A percentile compares a stretch with the other conserved stretches of the same genome.
These are phyloP conservation scores for Dactylellina parvicollis DNA, from an alignment of 2,329 filamentous ascomycete genomes.

Conservation along the genomic window DNA sequence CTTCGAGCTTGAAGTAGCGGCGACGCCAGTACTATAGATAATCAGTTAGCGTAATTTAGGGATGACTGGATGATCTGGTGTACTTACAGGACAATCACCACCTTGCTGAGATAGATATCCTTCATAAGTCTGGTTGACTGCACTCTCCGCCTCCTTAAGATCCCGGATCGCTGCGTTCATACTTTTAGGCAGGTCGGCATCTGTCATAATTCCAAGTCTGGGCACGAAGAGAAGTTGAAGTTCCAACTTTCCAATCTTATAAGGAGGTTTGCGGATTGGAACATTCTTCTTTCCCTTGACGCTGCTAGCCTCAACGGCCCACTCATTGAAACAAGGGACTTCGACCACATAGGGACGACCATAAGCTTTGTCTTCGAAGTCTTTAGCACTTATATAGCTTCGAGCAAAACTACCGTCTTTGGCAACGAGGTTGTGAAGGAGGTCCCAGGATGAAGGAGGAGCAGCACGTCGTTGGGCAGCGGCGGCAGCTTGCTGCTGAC, in stretches of 20 bases:
- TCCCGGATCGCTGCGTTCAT: slow-evolving; percentile 97
- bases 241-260: slow-evolving; percentile 93
- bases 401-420: slow-evolving; percentile 94
- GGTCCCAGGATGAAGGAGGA: slow-evolving; percentile 81
- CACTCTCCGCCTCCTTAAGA: slow-evolving; percentile 86
- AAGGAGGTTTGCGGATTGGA: slow-evolving; percentile 84
- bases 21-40: slow-evolving; percentile 86
- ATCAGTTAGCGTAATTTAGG: slow-evolving; percentile 62
- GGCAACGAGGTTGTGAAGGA: slow-evolving; percentile 84
- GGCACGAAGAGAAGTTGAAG: slow-evolving; percentile 94
- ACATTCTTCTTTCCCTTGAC: slow-evolving; percentile 91
- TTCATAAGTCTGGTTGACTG: slow-evolving; percentile 81
- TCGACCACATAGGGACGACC: slow-evolving; percentile 88
- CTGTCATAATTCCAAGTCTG: slow-evolving; percentile 82
- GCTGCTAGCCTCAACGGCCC: slow-evolving; percentile 90
- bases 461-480: slow-evolving; percentile 71
- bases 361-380: slow-evolving; percentile 87
- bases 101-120: slow-evolving; percentile 94
- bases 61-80: neutral
- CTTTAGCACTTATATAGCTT: slow-evolving; percentile 91
- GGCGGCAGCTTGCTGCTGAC: slow-evolving; percentile 67
- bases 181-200: slow-evolving; percentile 98
- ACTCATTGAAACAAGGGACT: slow-evolving; percentile 97
- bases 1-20: slow-evolving; percentile 93
- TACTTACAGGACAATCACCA: slow-evolving; percentile 92